Base-by-base conservation (phyloP, 805 yeast genomes). In the Torulaspora maleeae region DNA sequence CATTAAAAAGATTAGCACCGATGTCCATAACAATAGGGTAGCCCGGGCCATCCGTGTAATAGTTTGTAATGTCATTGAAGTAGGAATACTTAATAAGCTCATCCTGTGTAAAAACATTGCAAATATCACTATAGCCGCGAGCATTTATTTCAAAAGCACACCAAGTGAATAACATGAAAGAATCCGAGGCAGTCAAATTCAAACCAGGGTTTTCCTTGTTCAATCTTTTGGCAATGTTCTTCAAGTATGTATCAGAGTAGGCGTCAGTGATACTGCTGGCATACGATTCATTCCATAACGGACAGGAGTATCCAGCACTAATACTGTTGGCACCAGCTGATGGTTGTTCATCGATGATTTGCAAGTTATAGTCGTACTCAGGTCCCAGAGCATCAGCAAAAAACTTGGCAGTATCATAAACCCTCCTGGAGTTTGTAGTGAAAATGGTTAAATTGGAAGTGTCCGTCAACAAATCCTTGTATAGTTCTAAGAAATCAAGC, bases 81-180 rank as follows among this genome's bases (percentile, higher is more conserved):
- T 86, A 87, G 39, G 80, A 80, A 54, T 73, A 75, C 27, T 74
- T 76, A 40, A 82, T 66, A 70, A 79, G 81, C 49, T 86, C 91
- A 19, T 79, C 80, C 53, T 73, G 74, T 35, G 87, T 82, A 66
- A 86, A 79, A 25, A 82, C 70, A 29, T 73, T 72, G 64, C 95
- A 86, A 51, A 85, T 78, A 27, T 74, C 73, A 12, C 91, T 83
- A 43, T 66, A 61, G 8, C 93, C 95, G 45, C 71, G 72, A 8
- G 79, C 84, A 44, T 84, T 85, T 35, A 84, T 66, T 64, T 86
- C 95, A 60, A 74, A 86, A 3, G 86, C 89, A 66, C 95, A 86
- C 66, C 79, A 73, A 9, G 72, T 69, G 54, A 83, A 80, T 51
- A 85, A 56, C 19, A 63, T 64, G 34, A 80, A 64, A 19, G 80